A percentile compares a stretch with the other conserved stretches of the same genome.
These are phyloP conservation scores for Nannizziopsis arthrosporioides DNA, from an alignment of 2,329 filamentous ascomycete genomes.

Conservation along the genomic window DNA sequence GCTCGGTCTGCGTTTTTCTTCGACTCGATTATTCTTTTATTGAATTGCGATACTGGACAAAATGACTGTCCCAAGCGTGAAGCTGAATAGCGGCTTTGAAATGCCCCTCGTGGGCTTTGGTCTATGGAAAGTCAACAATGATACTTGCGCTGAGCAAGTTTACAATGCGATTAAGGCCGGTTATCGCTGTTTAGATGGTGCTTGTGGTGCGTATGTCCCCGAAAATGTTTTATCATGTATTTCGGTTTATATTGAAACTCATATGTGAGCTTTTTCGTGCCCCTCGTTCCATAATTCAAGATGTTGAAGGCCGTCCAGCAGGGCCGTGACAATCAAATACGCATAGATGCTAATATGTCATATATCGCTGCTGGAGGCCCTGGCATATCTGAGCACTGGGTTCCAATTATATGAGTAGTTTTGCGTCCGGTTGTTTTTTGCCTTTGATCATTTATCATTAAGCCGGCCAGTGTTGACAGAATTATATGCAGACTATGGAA, in stretches of 20 bases:
- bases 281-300: no score
- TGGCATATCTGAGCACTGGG: no score
- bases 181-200: conserved; percentile 51
- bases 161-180: conserved; percentile 59
- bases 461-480: background rate
- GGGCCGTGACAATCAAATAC: no score
- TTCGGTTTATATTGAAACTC: background rate
- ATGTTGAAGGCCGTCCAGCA: background rate
- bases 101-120: conserved; percentile 38
- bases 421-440: no score
- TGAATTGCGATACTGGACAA: background rate
- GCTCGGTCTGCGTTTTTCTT: background rate
- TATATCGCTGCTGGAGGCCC: no score
- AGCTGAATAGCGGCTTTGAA: conserved; percentile 22
- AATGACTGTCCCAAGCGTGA: conserved; percentile 8
- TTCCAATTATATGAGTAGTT: no score
- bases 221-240: background rate
- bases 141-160: conserved; percentile 60
- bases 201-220: conserved; percentile 40
- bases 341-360: no score
- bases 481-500: conserved; percentile 60
- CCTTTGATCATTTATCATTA: no score
- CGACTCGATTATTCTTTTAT: background rate
- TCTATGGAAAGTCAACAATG: conserved; percentile 73
- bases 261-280: no score